These are phyloP conservation scores for Pseudopyrenochaeta lycopersici DNA, from an alignment of 2,329 filamentous ascomycete species.

Conservation along the genomic window DNA sequence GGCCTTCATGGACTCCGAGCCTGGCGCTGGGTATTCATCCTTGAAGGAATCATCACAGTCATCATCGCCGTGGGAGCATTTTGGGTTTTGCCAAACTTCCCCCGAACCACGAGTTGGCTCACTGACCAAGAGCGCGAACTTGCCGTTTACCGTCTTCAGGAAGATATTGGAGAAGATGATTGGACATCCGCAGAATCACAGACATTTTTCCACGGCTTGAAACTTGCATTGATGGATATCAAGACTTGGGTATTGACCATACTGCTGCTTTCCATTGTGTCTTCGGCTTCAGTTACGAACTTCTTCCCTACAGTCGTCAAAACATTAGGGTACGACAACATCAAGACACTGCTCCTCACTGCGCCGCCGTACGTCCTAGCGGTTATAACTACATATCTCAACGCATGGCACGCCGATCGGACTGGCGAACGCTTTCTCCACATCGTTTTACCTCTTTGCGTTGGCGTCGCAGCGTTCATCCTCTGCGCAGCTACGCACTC, in stretches of 20 bases:
- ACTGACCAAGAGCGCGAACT: slow-evolving; percentile 51
- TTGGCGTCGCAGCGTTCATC: slow-evolving; percentile 72
- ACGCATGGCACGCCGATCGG: slow-evolving; percentile 75
- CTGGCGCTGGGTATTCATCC: slow-evolving; percentile 75
- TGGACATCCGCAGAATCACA: slow-evolving; percentile 47
- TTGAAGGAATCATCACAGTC: slow-evolving; percentile 73
- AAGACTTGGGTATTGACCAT: slow-evolving; percentile 53
- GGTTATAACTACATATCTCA: slow-evolving; percentile 68
- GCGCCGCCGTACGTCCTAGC: slow-evolving; percentile 59
- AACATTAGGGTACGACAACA: slow-evolving; percentile 65
- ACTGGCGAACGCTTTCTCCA: slow-evolving; percentile 77
- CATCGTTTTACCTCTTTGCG: slow-evolving; percentile 67
- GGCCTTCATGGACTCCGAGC: slow-evolving; percentile 64
- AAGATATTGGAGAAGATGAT: slow-evolving; percentile 53
- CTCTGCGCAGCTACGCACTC: slow-evolving; percentile 70
- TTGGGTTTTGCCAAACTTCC: slow-evolving; percentile 74
- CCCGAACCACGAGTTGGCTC: slow-evolving; percentile 56
- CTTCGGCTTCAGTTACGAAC: slow-evolving; percentile 51
- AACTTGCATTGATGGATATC: slow-evolving; percentile 50
- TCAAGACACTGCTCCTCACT: slow-evolving; percentile 60
- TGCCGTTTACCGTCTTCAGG: slow-evolving; percentile 47
- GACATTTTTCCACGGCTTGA: slow-evolving; percentile 51
- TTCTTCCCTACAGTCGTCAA: slow-evolving; percentile 72
- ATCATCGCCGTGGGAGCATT: slow-evolving; percentile 65
- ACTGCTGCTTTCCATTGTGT: slow-evolving; percentile 52